Conservation (phyloP, 495 filamentous ascomycete genomes). For the Sphaerosporella brunnea region DNA sequence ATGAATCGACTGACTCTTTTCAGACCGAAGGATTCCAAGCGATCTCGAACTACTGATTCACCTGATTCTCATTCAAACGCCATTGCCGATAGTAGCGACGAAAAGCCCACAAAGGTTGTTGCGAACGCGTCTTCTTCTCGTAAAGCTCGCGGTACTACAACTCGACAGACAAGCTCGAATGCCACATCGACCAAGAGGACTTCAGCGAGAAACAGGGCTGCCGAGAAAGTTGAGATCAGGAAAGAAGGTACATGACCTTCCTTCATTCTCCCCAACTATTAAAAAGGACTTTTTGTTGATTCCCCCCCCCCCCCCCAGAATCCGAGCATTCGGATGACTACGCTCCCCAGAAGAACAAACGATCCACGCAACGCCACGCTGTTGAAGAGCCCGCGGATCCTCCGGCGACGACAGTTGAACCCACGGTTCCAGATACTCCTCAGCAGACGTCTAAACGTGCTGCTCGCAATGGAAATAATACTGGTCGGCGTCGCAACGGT, state of each 20-base stretch:
- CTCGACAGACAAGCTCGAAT: conserved; percentile 14
- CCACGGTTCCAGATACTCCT: conserved; percentile 18
- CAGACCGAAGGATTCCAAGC: conserved; percentile 33
- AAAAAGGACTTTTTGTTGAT: neutral
- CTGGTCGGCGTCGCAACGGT: conserved; percentile 21
- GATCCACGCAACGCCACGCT: conserved; percentile 16
- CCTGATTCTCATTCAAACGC: conserved; percentile 22
- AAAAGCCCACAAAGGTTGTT: conserved; percentile 20
- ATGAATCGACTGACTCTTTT: too few relatives aligned
- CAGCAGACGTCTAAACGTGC: conserved; percentile 22
- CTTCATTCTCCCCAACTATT: conserved; percentile 3
- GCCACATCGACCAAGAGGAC: conserved; percentile 20
- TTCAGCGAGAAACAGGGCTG: conserved; percentile 21
- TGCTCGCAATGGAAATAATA: conserved; percentile 31
- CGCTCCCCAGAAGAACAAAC: conserved; percentile 16
- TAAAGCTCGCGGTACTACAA: conserved; percentile 18
- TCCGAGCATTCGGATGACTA: conserved; percentile 27
- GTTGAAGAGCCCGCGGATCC: conserved; percentile 15
- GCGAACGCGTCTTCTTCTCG: conserved; percentile 18
- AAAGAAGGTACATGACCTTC: conserved; percentile 21
- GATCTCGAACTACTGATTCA: conserved; percentile 24
- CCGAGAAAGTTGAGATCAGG: conserved; percentile 23
- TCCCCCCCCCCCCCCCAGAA: conserved; percentile 13
- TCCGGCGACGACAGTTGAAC: conserved; percentile 11
- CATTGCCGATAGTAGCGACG: conserved; percentile 21